Evolutionary conservation across 345 rosid genomes (phyloP).

Genomic region (Excoecaria cochinchinensis): DNA sequence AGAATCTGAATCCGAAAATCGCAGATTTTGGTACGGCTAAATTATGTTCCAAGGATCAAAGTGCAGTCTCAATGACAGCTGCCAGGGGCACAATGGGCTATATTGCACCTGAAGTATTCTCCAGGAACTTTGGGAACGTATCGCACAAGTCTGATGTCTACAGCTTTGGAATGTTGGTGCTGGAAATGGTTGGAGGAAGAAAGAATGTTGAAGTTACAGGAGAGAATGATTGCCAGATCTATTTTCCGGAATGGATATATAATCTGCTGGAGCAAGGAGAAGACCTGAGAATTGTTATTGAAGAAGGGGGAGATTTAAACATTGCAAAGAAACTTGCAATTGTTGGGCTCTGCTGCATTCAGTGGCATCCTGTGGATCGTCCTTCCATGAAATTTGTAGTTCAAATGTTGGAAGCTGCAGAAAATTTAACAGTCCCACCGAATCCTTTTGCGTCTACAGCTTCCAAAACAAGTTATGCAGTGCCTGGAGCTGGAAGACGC

Average conservation of each 20-base stretch:
- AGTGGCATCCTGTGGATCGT: conserved; percentile 18
- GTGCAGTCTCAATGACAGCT: conserved; percentile 19
- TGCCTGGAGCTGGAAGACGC: neutral
- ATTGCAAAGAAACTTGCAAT: conserved; percentile 15
- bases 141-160: conserved; percentile 20
- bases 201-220: neutral
- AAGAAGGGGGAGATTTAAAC: conserved; percentile 2
- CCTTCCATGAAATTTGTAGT: conserved; percentile 17
- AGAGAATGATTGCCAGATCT: neutral
- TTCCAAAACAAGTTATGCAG: neutral
- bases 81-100: conserved; percentile 23
- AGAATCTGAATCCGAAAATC: conserved; percentile 16
- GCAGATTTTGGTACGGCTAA: conserved; percentile 22
- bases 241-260: conserved; percentile 20
- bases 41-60: conserved; percentile 18
- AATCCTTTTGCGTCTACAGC: conserved; percentile 2
- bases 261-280: conserved; percentile 17
- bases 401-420: conserved; percentile 16
- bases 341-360: conserved; percentile 19
- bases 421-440: conserved; percentile 13
- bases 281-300: conserved; percentile 3
- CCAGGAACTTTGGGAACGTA: conserved; percentile 20
- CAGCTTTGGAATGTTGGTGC: conserved; percentile 20
- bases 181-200: conserved; percentile 18
- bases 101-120: conserved; percentile 17